Evolutionary conservation across 495 filamentous ascomycete species (phyloP), one percentile per base, ranked within the genome.

Genomic region (Podospora tetraspora): DNA sequence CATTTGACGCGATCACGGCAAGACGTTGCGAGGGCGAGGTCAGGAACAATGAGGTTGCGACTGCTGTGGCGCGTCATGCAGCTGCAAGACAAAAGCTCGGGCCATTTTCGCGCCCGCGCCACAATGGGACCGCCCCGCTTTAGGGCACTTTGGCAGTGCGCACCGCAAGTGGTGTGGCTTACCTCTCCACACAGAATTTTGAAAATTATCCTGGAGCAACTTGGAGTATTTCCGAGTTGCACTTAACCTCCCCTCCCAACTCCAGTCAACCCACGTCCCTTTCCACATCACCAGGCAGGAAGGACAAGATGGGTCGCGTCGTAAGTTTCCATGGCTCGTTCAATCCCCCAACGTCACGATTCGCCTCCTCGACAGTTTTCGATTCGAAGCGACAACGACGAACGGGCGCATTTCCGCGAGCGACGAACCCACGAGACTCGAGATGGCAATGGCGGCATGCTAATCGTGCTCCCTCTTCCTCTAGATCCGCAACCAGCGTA

Each of bases 401-500:
- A 43, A 71, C 29, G 59, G 29, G 43, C 59, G 62, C 66, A 71
- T 57, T 63, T 22, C 66, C 34, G 21, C 72, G 69, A 71, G 24
- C 66, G 72, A 70, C 66, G 62, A 61, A 27, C 27, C 61, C 64
- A 27, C 65, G 64, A 66, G 29, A 59, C 43, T n/a, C 30, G 58
- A 29, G 27, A 67, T 62, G 56, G 58, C 64, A 63, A 66, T 57
- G 43, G 30, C 59, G 66, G 60, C 61, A 30, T 29, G 67, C 56
- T 63, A 63, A 30, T 57, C 62, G 56, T 71, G 74, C 77, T 79
- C 69, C 76, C 70, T 23, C 62, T 67, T 63, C 69, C 56, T 76
- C 63, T 70, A 83, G 80, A 98, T 98, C 83, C 90, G 92, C 83
- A 96, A 96, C 85, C 92, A 96, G 90, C 91, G 93, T 86, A 97